These are phyloP conservation scores for Eucalyptus camaldulensis DNA, from an alignment of 345 rosid species.

Conservation along the genomic window DNA sequence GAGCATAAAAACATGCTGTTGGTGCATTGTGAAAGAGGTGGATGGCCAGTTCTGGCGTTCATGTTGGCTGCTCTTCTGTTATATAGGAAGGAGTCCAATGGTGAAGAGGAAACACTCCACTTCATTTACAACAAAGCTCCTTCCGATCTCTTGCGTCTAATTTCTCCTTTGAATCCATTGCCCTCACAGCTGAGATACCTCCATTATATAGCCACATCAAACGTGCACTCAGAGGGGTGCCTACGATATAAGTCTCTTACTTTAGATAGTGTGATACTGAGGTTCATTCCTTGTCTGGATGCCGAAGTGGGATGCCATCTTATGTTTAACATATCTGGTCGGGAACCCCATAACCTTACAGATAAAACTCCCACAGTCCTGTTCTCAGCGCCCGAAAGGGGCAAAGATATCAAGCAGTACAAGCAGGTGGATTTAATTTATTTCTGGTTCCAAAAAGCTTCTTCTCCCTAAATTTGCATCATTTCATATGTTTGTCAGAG, in stretches of 20 bases:
- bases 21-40: slow-evolving; percentile 85
- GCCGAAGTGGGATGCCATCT: slow-evolving; percentile 70
- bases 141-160: not conserved
- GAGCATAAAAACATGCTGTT: slow-evolving; percentile 59
- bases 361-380: slow-evolving; percentile 41
- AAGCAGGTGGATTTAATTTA: slow-evolving; percentile 46
- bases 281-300: slow-evolving; percentile 56
- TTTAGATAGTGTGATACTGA: slow-evolving; percentile 71
- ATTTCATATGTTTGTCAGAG: no score
- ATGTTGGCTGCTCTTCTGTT: slow-evolving; percentile 74
- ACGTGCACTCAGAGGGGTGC: slow-evolving; percentile 70
- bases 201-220: slow-evolving; percentile 78
- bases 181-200: slow-evolving; percentile 87
- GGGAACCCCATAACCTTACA: slow-evolving; percentile 49
- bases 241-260: slow-evolving; percentile 73
- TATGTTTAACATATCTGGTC: slow-evolving; percentile 67
- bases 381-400: slow-evolving; percentile 48
- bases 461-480: not conserved
- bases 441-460: not conserved
- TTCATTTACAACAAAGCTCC: slow-evolving; percentile 86
- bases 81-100: slow-evolving; percentile 62
- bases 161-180: slow-evolving; percentile 67
- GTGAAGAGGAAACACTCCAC: slow-evolving; percentile 71
- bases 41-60: slow-evolving; percentile 83
- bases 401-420: slow-evolving; percentile 40